Base-by-base conservation (phyloP, 352 stramenopile species). In the Vaucheria bursata region DNA sequence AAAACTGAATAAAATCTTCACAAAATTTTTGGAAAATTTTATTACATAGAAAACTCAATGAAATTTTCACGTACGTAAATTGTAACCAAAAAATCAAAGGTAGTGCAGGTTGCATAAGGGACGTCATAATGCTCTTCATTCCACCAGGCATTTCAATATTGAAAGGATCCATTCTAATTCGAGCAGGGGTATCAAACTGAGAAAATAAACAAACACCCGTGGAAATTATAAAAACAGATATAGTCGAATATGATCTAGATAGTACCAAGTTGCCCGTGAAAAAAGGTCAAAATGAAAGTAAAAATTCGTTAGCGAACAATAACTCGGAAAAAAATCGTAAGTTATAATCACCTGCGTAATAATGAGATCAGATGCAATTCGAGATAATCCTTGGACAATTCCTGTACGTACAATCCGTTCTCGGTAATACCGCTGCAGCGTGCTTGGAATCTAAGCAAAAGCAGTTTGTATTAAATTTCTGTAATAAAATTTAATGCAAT, bases 291-390 rank as follows among this genome's bases (percentile, higher is more conserved):
- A n/a, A n/a, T n/a, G n/a, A n/a, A n/a, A n/a, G n/a, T n/a, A n/a
- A n/a, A n/a, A n/a, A n/a, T n/a, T n/a, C n/a, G n/a, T n/a, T n/a
- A n/a, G n/a, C n/a, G n/a, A n/a, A n/a, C n/a, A n/a, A n/a, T n/a
- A n/a, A n/a, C n/a, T n/a, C n/a, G n/a, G n/a, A n/a, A n/a, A n/a
- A n/a, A n/a, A n/a, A n/a, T n/a, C n/a, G n/a, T n/a, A n/a, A n/a
- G n/a, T n/a, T n/a, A n/a, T n/a, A n/a, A n/a, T n/a, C n/a, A n/a
- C n/a, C n/a, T n/a, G 70, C 45, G 74, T 77, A 53, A 93, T 90
- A 71, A 93, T 92, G 59, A 94, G 83, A 83, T 94, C 89, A 79
- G 85, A 90, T 31, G 88, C 88, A 37, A 93, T 77, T 52, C 88
- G 79, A 79, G 82, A 88, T n/a, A 94, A 74, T 65, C 91, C 90